These are phyloP conservation scores for Aspergillus caelatus DNA, from an alignment of 2,329 filamentous ascomycete species.

Conservation along the genomic window DNA sequence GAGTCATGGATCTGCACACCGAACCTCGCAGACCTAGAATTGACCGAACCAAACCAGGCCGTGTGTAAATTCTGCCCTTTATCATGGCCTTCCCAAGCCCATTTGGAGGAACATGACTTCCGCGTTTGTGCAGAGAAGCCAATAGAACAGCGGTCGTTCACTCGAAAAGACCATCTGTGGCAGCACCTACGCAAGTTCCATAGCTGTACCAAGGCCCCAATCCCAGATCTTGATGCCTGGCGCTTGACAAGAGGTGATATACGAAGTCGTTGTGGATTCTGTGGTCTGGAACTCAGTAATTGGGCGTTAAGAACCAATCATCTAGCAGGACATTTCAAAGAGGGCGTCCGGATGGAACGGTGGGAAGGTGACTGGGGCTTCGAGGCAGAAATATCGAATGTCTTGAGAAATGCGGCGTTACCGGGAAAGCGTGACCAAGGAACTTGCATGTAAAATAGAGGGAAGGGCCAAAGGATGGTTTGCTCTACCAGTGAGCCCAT, in stretches of 20 bases:
- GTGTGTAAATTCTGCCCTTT: constrained; percentile 55
- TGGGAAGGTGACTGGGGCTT: constrained; percentile 61
- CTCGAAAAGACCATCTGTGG: constrained; percentile 59
- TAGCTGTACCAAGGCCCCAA: constrained; percentile 51
- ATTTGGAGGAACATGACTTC: constrained; percentile 58
- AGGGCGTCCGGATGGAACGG: constrained; percentile 55
- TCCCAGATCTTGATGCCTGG: constrained; percentile 58
- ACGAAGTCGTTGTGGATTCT: constrained; percentile 59
- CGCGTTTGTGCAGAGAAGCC: constrained; percentile 55
- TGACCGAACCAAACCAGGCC: not conserved
- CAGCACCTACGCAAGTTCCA: constrained; percentile 61
- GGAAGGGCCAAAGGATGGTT: not conserved
- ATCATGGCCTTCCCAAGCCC: constrained; percentile 46
- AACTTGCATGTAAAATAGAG: not conserved
- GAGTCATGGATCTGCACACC: constrained; percentile 46
- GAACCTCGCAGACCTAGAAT: constrained; percentile 20
- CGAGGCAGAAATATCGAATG: constrained; percentile 30
- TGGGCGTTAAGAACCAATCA: constrained; percentile 59
- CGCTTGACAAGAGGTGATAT: constrained; percentile 55
- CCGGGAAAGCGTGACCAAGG: not conserved
- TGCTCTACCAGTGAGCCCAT: too few relatives aligned
- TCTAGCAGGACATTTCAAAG: constrained; percentile 58
- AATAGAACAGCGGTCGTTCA: constrained; percentile 56
- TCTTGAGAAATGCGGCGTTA: not conserved
- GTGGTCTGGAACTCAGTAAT: constrained; percentile 48